Base-by-base conservation (phyloP, 1,139 yeast genomes). In the Sugiyamaella japonica region DNA sequence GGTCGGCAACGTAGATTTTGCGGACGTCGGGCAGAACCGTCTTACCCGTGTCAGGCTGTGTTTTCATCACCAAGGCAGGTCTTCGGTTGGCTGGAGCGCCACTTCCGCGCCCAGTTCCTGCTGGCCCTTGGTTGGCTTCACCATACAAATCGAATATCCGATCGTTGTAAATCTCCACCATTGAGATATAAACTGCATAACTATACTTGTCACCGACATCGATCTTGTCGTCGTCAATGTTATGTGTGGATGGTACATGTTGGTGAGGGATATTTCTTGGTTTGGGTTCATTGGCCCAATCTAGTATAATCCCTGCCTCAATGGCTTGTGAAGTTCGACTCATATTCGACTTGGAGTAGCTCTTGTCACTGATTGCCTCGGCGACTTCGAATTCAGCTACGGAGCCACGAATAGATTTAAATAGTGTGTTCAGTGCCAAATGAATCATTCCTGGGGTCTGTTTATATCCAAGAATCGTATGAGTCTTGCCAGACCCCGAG, bases 401-500 rank as follows among this genome's bases (percentile, higher is more conserved):
- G 16, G 70, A 63, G 37, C 73, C 78, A 48, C 73, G 72, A 46
- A 76, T 67, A 9, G 77, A 65, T 56, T 76, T 79, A 67, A 77
- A 79, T 55, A 79, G 67, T 0, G 80, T 74, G 46, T 72, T 63
- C 13, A 74, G 59, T 0, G 72, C 66, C 12, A 66, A 45, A 43
- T 67, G 70, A n/a, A 69, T 58, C 65, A 70, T 61, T 1, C 73
- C 74, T 7, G 74, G 71, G 3, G 62, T 61, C 15, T 62, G 61
- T 28, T 58, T 59, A 39, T 57, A 44, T 6, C 73, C 73, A 10
- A 65, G 59, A 16, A 67, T 61, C 1, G 73, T 68, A 50, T 66
- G 66, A 3, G 71, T 62, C 50, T 79, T 79, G 5, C 83, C 83
- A 10, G 80, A 73, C 36, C 78, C 79, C 0, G 82, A 75, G 25